Base-by-base conservation (phyloP, 2,329 filamentous ascomycete genomes). In the Colletotrichum ledebouriae region DNA sequence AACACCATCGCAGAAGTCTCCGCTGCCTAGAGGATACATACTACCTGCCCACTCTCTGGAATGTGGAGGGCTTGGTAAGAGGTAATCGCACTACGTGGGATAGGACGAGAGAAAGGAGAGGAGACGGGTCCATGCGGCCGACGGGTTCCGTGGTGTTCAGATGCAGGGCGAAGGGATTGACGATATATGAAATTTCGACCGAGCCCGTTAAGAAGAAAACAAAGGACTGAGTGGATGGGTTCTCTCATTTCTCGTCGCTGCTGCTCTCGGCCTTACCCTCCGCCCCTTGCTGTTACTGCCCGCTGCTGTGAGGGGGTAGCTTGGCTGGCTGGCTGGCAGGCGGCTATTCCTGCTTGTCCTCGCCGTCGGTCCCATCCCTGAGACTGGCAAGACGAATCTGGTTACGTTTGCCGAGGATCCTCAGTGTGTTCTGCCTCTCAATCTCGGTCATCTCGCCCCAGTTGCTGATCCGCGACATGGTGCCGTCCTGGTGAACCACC, bases 401-500 rank as follows among this genome's bases (percentile, higher is more conserved):
- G 75, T 94, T 94, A 75, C 92, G 82, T 83, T 87, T 90, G 10
- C 88, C 87, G 72, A 94, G 75, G 55, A 93, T 80, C 52, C 89
- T 83, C 75, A 94, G 71, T 42, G 91, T 92, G 74, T 89, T 92
- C 75, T 86, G 79, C 76, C 83, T 84, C 82, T 94, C 92, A 6
- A 88, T 83, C 29, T 88, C 87, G 2, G 86, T 86, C 92, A 94
- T 93, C 71, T 89, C 81, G 9, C 81, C 83, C 92, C 92, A 94
- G 77, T 94, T 94, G 41, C 85, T 80, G 73, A 94, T 92, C 39
- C 91, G 85, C 64, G 89, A 89, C 72, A 94, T 78, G 9, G 89
- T 89, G 20, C 92, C 92, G 77, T 94, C 90, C 69, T 83, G 81
- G 76, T 93, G 92, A 62, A 94, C 89, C 1, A 94, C 91, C 73